Evolutionary conservation across 2,329 filamentous ascomycete species (phyloP), one percentile per base, ranked within the genome.

Genomic region (Lachnellula arida): DNA sequence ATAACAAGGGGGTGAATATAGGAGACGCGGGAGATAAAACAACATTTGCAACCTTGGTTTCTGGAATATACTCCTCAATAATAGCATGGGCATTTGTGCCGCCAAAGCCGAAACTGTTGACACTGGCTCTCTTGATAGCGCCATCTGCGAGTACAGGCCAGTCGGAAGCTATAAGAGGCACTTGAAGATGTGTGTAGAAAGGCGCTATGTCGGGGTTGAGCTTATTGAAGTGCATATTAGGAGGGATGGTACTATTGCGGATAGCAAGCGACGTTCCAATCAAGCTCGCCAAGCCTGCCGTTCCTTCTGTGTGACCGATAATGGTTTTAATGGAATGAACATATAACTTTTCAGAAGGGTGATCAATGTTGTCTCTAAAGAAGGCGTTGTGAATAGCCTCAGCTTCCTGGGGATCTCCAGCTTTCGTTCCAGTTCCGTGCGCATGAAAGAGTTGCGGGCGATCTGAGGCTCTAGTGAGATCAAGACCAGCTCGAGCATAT

Each of bases 31-130:
- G 19, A 19, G 19, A 19, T 19, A 19, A 19, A 19, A 19, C 19
- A 19, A 19, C 19, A 19, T 19, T 19, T 19, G 19, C 19, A 19
- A 19, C 19, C 19, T 19, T 19, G 19, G 19, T 19, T 19, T 19
- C 19, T 19, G 19, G 19, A 19, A n/a, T 9, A 4, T 73, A 46
- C 72, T 74, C 47, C 28, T 64, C 62, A n/a, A 64, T 12, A 25
- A 63, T 63, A 7, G 49, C 60, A 35, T 64, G 62, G 14, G 56
- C 56, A 47, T 64, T 64, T n/a, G 60, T 54, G 11, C 65, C 65
- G 34, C 65, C 65, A 46, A 63, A 67, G 25, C 65, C 65, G 43
- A 65, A 67, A 15, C 56, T 59, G 50, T 67, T 67, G 14, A 67
- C 58, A 32, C 56, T 60, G 2, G 57, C 60, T 17, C 65, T 57